These are phyloP conservation scores for Xylariaceae sp. DNA, from an alignment of 2,329 filamentous ascomycete species.

Conservation along the genomic window DNA sequence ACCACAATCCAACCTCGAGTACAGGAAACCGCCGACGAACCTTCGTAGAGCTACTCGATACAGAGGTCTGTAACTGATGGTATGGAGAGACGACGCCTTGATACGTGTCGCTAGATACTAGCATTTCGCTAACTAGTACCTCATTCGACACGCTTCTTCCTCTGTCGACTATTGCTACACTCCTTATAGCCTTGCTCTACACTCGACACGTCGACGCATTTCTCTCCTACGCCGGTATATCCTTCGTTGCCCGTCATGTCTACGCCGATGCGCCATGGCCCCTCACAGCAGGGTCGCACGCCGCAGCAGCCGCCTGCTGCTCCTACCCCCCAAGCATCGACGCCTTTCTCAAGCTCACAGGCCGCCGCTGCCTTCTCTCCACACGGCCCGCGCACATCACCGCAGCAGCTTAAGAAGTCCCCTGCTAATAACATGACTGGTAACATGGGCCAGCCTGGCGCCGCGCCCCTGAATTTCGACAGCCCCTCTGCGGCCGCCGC, in stretches of 20 bases:
- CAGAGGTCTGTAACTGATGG: no score
- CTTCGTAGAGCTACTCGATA: no score
- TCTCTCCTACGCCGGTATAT: background rate
- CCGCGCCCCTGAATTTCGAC: conserved; percentile 56
- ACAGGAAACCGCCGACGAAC: no score
- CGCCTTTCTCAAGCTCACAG: conserved; percentile 58
- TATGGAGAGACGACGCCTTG: no score
- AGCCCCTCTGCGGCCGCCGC: conserved; percentile 63
- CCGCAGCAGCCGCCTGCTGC: conserved; percentile 48
- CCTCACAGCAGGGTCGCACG: conserved; percentile 52
- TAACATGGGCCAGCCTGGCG: conserved; percentile 44
- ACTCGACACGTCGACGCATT: no score
- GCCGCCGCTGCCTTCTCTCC: conserved; percentile 60
- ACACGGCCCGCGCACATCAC: conserved; percentile 55
- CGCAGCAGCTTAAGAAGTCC: conserved; percentile 63
- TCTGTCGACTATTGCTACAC: no score
- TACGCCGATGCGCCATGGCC: conserved; percentile 35
- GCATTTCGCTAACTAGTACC: no score
- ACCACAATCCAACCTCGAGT: background rate
- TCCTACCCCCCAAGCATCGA: conserved; percentile 65
- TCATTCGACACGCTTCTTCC: no score
- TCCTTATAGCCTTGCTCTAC: no score
- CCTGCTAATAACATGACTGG: conserved; percentile 48
- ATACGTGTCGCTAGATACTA: no score
- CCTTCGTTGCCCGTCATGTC: conserved; percentile 26